These are phyloP conservation scores for Daldinia sp. DNA, from an alignment of 2,329 filamentous ascomycete species.

Conservation along the genomic window DNA sequence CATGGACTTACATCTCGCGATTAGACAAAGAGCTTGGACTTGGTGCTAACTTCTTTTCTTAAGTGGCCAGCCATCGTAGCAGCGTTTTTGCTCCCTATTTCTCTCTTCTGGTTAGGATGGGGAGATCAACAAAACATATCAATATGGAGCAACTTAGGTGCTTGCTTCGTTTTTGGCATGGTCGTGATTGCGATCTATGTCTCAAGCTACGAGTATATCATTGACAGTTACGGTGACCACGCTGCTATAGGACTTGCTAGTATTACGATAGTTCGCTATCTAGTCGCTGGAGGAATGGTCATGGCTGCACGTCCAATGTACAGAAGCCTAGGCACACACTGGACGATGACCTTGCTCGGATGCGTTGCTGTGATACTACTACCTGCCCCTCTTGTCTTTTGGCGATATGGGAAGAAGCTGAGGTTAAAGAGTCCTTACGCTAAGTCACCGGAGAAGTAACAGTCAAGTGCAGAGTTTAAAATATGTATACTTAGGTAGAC, in stretches of 20 bases:
- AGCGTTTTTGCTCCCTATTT: conserved; percentile 57
- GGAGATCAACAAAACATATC: conserved; percentile 54
- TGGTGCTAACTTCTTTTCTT: not conserved
- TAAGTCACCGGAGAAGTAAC: conserved; percentile 3
- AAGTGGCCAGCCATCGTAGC: conserved; percentile 58
- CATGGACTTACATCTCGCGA: no score
- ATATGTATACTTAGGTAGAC: not conserved
- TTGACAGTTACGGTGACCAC: conserved; percentile 67
- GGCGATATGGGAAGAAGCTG: conserved; percentile 46
- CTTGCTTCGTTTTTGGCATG: conserved; percentile 65
- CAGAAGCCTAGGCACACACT: conserved; percentile 55
- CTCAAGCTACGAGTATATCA: conserved; percentile 67
- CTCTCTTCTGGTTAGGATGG: conserved; percentile 71
- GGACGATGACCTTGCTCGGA: conserved; percentile 57
- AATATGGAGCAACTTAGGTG: conserved; percentile 53
- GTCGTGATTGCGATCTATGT: conserved; percentile 64
- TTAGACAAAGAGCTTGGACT: not conserved
- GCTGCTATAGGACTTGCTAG: conserved; percentile 55
- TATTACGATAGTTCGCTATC: conserved; percentile 51
- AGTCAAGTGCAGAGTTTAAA: not conserved
- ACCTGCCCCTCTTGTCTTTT: conserved; percentile 54
- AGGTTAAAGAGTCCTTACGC: conserved; percentile 24
- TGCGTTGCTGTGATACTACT: conserved; percentile 51
- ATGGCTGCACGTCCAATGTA: conserved; percentile 57
- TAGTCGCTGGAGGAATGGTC: conserved; percentile 56